These are phyloP conservation scores for Rubia yunnanensis DNA, from an alignment of 257 asterid species.

Conservation along the genomic window DNA sequence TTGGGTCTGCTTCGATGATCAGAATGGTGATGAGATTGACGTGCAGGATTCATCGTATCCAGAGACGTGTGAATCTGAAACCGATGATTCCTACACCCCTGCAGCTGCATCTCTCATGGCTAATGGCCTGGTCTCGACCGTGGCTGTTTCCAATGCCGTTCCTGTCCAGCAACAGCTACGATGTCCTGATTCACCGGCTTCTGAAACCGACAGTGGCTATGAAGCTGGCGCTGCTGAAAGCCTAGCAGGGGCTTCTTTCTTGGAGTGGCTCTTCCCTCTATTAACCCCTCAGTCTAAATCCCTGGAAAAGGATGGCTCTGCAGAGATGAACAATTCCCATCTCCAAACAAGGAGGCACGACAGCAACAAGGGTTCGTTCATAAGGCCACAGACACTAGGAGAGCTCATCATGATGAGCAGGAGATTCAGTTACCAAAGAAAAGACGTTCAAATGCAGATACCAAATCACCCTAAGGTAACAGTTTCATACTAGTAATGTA, in stretches of 20 bases:
- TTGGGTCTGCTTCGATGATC: conserved; percentile 9
- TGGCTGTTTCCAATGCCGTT: conserved; percentile 29
- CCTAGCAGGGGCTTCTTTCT: conserved; percentile 58
- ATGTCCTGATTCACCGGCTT: conserved; percentile 45
- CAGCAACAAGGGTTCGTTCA: conserved; percentile 27
- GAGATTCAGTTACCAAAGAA: conserved; percentile 66
- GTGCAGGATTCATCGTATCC: conserved; percentile 33
- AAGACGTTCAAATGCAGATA: conserved; percentile 34
- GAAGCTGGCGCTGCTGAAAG: conserved; percentile 44
- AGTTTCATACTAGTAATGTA: background rate
- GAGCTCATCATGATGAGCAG: conserved; percentile 93
- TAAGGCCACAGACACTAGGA: conserved; percentile 66
- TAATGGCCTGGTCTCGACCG: conserved; percentile 35
- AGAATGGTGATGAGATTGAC: conserved; percentile 11
- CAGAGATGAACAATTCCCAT: conserved; percentile 22
- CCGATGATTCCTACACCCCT: conserved; percentile 48
- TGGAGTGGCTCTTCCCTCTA: conserved; percentile 81
- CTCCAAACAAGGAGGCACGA: conserved; percentile 12
- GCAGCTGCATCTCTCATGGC: conserved; percentile 52
- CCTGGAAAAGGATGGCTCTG: conserved; percentile 20
- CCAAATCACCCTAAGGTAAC: conserved; percentile 46
- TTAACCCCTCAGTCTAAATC: conserved; percentile 32
- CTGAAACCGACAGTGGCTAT: conserved; percentile 48
- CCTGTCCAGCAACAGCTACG: conserved; percentile 33
- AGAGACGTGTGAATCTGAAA: conserved; percentile 30